Base-by-base conservation (phyloP, 768 basidiomycete genomes). In the Leccinum rimulosum region DNA sequence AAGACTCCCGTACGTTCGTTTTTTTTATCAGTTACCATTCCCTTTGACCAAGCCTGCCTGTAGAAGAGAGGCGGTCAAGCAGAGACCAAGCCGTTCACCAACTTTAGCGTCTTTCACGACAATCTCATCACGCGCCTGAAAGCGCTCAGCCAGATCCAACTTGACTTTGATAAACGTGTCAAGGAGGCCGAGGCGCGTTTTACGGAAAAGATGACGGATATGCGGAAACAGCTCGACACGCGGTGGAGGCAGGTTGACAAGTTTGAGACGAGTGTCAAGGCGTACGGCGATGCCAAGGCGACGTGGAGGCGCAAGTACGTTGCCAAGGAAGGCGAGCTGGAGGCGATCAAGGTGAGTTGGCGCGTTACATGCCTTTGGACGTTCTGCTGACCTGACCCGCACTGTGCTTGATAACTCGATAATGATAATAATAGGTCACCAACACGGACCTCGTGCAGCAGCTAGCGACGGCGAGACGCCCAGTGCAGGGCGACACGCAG, bases 161-260 rank as follows among this genome's bases (percentile, higher is more conserved):
- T 82, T 31, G 87, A 93, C 65, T 97, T 96, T 68, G 95, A 98
- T 68, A 89, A 85, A 68, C 84, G 89, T 11, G 80, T 80, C 62
- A 93, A 93, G 72, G 91, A 93, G 19, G 82, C 84, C 0, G 96
- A 98, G 66, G 74, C 74, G 4, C 80, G 80, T 25, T 92, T 89
- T 64, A 73, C 78, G 6, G 93, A 95, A 48, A 88, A 85, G 73
- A 73, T 96, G 64, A 80, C 70, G 22, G 86, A 89, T 11, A 85
- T 98, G 79, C 84, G 89, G 69, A 92, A 89, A 66, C 93, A 95
- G 68, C 81, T 96, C 27, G 96, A 98, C 63, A 75, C 80, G 28
- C 85, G 93, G 62, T 95, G 94, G 91, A 87, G 86, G 67, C 91
- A 96, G 70, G 83, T 99, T 56, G 95, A 98, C 76, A 91, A 88